Evolutionary conservation across 129 eudicot genomes (phyloP).

Genomic region (Solidago caesia): DNA sequence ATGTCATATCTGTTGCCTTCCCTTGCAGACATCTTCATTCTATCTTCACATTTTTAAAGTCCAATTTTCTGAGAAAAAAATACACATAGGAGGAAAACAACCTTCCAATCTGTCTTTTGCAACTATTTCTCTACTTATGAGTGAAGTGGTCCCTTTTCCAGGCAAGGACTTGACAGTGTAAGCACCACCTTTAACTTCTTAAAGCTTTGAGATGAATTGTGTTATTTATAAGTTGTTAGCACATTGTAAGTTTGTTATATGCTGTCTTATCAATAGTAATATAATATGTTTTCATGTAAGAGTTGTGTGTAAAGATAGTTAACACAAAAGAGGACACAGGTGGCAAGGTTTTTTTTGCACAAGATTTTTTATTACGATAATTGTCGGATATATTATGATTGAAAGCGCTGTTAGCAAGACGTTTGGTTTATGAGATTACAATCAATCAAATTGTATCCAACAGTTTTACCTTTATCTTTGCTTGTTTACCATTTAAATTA

Average conservation of each 20-base stretch:
- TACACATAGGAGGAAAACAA: slow-evolving; percentile 89
- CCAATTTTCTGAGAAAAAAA: slow-evolving; percentile 66
- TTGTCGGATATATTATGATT: not conserved
- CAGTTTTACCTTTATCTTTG: not conserved
- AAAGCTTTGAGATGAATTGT: slow-evolving; percentile 6
- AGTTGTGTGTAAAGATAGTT: slow-evolving; percentile 8
- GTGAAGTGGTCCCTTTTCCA: slow-evolving; percentile 80
- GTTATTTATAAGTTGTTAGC: slow-evolving; percentile 1
- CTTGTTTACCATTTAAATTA: not conserved
- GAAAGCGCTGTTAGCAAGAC: not conserved
- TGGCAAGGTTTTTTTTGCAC: slow-evolving; percentile 7
- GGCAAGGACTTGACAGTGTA: slow-evolving; percentile 56
- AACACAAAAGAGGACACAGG: slow-evolving; percentile 7
- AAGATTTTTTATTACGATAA: not conserved
- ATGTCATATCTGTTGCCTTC: slow-evolving; percentile 15
- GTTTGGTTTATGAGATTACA: slow-evolving; percentile 4
- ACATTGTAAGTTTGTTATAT: slow-evolving; percentile 15
- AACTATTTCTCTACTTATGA: slow-evolving; percentile 67
- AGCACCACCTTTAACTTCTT: slow-evolving; percentile 34
- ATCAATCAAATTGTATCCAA: not conserved
- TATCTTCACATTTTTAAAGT: slow-evolving; percentile 85
- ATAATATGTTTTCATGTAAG: slow-evolving; percentile 12
- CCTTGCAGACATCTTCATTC: slow-evolving; percentile 89
- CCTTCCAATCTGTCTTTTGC: slow-evolving; percentile 75
- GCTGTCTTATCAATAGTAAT: slow-evolving; percentile 6